Conservation (phyloP, 768 basidiomycete species). For the Kwoniella heveanensis region DNA sequence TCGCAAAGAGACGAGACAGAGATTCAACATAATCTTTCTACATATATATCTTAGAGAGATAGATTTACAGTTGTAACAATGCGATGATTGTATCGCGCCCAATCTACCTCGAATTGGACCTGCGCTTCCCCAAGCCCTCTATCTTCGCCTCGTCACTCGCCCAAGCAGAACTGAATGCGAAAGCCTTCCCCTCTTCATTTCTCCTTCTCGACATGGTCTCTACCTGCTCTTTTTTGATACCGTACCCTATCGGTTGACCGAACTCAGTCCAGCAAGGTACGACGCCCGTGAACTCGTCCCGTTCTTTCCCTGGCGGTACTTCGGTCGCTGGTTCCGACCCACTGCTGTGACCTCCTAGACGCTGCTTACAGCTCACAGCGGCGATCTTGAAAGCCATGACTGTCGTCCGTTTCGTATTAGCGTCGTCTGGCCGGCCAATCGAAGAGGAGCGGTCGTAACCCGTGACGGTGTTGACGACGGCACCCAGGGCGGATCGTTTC, state of each 20-base stretch:
- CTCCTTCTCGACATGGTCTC: constrained; percentile 6
- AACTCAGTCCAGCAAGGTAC: constrained; percentile 30
- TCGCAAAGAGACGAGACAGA: neutral
- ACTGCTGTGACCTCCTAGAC: constrained; percentile 17
- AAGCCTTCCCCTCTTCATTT: constrained; percentile 3
- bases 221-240: constrained; percentile 13
- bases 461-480: constrained; percentile 19
- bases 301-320: constrained; percentile 11
- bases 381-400: constrained; percentile 19
- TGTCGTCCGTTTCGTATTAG: constrained; percentile 15
- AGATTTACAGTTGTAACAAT: constrained; percentile 2
- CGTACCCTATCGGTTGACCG: constrained; percentile 24
- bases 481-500: constrained; percentile 11
- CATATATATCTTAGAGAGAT: neutral
- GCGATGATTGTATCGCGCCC: neutral
- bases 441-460: constrained; percentile 13
- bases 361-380: constrained; percentile 24
- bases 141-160: constrained; percentile 17
- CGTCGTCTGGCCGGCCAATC: constrained; percentile 19
- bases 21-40: neutral
- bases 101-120: too few relatives aligned
- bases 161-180: constrained; percentile 20
- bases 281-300: constrained; percentile 21
- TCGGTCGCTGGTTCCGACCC: constrained; percentile 19
- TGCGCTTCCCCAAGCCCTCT: constrained; percentile 21